Percentiles rank a stretch among this genome's conserved stretches.
Conservation (phyloP, 176 grass and related monocot genomes). For the Hyparrhenia diplandra region DNA sequence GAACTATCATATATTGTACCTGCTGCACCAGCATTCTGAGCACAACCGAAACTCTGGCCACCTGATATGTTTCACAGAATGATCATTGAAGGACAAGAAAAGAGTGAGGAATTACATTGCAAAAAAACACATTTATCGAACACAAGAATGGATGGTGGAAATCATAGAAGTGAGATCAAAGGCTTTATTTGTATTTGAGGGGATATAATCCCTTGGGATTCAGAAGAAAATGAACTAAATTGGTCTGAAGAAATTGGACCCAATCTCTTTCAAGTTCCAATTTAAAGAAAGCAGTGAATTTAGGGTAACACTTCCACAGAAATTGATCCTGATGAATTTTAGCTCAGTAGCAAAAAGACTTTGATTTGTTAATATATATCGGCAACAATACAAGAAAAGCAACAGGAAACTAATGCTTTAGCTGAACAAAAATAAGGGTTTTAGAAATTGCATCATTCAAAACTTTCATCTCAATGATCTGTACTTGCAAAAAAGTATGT, state of each 20-base stretch:
- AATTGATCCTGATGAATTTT: background rate
- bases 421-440: background rate
- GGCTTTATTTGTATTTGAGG: background rate
- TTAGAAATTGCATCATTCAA: conserved; percentile 2
- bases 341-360: background rate
- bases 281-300: background rate
- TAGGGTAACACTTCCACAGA: background rate
- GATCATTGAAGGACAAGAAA: conserved; percentile 4
- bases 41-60: conserved; percentile 81
- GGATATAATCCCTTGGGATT: background rate
- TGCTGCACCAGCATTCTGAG: conserved; percentile 88
- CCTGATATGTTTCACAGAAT: conserved; percentile 42
- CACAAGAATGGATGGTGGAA: background rate
- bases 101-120: background rate
- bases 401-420: background rate
- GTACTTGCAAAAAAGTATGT: conserved; percentile 16
- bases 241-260: background rate
- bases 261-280: background rate
- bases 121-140: background rate
- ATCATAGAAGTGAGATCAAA: background rate
- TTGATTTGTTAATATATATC: background rate
- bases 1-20: conserved; percentile 90
- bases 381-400: background rate
- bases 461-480: conserved; percentile 1
- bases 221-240: background rate